A percentile compares a stretch with the other conserved stretches of the same genome.
These are phyloP conservation scores for Claviceps capensis DNA, from an alignment of 2,329 filamentous ascomycete species.

Conservation along the genomic window DNA sequence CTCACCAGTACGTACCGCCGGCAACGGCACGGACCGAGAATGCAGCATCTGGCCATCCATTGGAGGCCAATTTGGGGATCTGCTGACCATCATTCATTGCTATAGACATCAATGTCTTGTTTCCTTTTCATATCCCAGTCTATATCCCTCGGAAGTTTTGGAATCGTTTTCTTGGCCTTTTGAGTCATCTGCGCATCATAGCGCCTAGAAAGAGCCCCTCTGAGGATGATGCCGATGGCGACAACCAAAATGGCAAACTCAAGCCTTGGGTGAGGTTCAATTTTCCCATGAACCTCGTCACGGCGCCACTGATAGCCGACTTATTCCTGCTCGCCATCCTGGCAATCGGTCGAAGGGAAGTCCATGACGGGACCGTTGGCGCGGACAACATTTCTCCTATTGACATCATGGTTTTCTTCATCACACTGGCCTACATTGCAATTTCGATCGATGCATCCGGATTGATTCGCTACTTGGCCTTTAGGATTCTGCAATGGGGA, in stretches of 20 bases:
- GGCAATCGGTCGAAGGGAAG: conserved; percentile 53
- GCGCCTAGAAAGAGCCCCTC: conserved; percentile 21
- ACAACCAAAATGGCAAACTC: conserved; percentile 15
- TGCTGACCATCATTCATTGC: neutral
- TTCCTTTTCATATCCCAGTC: conserved; percentile 52
- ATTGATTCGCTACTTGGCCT: conserved; percentile 55
- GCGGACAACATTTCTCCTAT: conserved; percentile 52
- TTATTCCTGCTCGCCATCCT: conserved; percentile 56
- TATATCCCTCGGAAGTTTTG: conserved; percentile 39
- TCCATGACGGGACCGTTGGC: conserved; percentile 54
- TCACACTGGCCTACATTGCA: conserved; percentile 61
- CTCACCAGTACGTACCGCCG: conserved; percentile 43
- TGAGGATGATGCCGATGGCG: conserved; percentile 11
- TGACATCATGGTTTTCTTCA: conserved; percentile 64
- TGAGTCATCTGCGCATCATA: conserved; percentile 35
- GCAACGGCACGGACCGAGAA: conserved; percentile 17
- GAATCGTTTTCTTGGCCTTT: conserved; percentile 26
- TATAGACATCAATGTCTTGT: conserved; percentile 53
- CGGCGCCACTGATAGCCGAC: conserved; percentile 55
- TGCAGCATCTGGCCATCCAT: neutral
- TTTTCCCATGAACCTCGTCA: conserved; percentile 58
- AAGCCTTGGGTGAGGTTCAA: conserved; percentile 33
- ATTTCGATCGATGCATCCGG: conserved; percentile 67
- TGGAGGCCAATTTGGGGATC: neutral
- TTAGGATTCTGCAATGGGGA: conserved; percentile 54